phyloP scores from a whole-genome alignment of 306 rosid genomes.

The Vigna unguiculata region DNA sequence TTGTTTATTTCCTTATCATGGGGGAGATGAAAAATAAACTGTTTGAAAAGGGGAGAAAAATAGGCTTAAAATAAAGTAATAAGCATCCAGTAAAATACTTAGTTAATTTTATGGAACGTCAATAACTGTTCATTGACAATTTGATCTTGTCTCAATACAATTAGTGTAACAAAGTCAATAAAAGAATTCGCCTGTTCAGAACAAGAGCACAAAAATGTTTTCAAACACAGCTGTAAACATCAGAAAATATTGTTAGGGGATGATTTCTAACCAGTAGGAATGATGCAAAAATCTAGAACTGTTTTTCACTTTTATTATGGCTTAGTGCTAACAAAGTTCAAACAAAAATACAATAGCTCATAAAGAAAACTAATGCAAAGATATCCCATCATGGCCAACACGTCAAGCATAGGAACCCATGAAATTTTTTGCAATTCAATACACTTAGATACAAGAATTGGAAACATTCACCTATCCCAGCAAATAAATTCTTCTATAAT shows the following conservation, averaged over 20 bases:
- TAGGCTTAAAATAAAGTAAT: background rate
- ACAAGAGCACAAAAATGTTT: background rate
- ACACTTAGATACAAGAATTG: background rate
- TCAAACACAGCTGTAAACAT: background rate
- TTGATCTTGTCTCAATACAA: conserved; percentile 7
- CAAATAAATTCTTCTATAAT: conserved; percentile 8
- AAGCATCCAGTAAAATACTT: background rate
- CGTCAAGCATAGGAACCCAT: background rate
- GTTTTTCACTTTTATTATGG: background rate
- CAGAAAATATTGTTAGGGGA: background rate
- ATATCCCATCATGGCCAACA: background rate
- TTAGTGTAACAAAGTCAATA: background rate
- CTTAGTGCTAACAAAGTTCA: conserved; percentile 4
- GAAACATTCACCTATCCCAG: background rate
- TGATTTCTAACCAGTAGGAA: background rate
- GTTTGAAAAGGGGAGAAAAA: background rate
- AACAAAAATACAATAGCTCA: background rate
- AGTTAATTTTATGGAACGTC: conserved; percentile 1
- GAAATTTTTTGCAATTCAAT: conserved; percentile 24
- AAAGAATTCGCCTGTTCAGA: background rate
- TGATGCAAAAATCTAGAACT: background rate
- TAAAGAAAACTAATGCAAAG: background rate
- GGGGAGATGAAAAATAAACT: conserved; percentile 4
- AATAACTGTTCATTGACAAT: background rate
- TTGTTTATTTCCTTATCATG: background rate